Percentiles rank a stretch among this genome's conserved stretches.
These are phyloP conservation scores for Rubia tinctorum DNA, from an alignment of 305 asterid genomes.

Conservation along the genomic window DNA sequence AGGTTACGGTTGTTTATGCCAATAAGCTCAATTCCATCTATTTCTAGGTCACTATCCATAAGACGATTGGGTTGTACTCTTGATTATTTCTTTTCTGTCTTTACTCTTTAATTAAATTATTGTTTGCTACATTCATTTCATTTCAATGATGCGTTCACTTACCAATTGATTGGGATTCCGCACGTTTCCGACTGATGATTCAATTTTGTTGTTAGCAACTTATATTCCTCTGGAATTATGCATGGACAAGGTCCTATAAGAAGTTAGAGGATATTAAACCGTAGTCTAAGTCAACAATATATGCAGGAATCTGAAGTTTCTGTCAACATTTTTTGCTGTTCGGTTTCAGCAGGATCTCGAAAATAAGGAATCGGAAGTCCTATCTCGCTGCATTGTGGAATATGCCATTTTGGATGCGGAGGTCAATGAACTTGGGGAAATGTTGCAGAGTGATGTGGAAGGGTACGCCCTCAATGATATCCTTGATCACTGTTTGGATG, in stretches of 20 bases:
- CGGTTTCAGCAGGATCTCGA: constrained; percentile 51
- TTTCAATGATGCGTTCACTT: too few species aligned
- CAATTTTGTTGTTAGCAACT: not conserved
- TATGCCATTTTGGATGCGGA: constrained; percentile 47
- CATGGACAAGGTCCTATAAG: not conserved
- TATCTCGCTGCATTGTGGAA: constrained; percentile 33
- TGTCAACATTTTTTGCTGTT: constrained; percentile 9
- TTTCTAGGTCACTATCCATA: not conserved
- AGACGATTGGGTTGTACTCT: not conserved
- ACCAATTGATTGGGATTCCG: too few species aligned
- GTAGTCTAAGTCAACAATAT: not conserved
- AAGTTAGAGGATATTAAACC: not conserved
- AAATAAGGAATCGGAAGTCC: constrained; percentile 42
- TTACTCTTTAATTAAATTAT: too few species aligned
- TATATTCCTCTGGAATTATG: not conserved
- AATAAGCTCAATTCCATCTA: not conserved
- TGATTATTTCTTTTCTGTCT: too few species aligned
- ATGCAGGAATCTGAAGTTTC: not conserved
- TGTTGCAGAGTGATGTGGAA: constrained; percentile 30
- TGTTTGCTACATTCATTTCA: too few species aligned
- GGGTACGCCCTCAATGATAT: constrained; percentile 26
- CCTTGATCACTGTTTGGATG: constrained; percentile 31
- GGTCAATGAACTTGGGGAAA: constrained; percentile 52
- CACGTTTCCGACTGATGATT: not conserved
- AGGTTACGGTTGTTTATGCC: not conserved